A percentile compares a stretch with the other conserved stretches of the same genome.
phyloP scores from a whole-genome alignment of 129 eudicot species.

The Sambucus nigra region DNA sequence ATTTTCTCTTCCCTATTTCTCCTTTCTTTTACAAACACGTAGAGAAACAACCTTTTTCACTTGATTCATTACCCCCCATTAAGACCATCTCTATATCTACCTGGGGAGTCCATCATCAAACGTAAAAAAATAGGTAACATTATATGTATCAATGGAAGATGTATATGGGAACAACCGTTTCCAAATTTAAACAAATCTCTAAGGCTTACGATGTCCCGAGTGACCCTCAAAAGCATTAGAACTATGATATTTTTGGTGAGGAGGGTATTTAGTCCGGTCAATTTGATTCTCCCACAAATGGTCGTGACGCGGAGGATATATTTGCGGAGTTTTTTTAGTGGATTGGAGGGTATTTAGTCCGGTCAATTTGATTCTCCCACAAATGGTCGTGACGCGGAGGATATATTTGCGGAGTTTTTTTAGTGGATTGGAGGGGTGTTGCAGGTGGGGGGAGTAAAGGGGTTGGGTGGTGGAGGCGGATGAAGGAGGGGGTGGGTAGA shows the following conservation, averaged over 20 bases:
- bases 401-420: slow-evolving; percentile 68
- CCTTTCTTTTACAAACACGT: too few species aligned
- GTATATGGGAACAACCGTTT: too few species aligned
- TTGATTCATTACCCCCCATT: too few species aligned
- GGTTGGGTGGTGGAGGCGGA: too few species aligned
- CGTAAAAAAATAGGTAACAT: too few species aligned
- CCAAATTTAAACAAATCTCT: slow-evolving; percentile 85
- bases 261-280: slow-evolving; percentile 52
- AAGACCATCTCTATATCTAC: too few species aligned
- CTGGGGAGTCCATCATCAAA: too few species aligned
- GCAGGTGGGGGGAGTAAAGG: too few species aligned
- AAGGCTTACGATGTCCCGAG: slow-evolving; percentile 79
- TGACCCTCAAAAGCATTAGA: slow-evolving; percentile 75
- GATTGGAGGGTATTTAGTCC: slow-evolving; percentile 30
- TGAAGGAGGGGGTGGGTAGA: too few species aligned
- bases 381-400: slow-evolving; percentile 55
- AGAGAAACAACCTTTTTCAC: too few species aligned
- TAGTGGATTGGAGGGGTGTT: slow-evolving; percentile 43
- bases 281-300: slow-evolving; percentile 30
- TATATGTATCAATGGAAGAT: too few species aligned
- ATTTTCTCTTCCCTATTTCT: too few species aligned
- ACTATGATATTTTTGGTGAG: slow-evolving; percentile 83
- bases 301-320: slow-evolving; percentile 60
- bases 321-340: slow-evolving; percentile 69
- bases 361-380: slow-evolving; percentile 34